Evolutionary conservation across 2,329 filamentous ascomycete genomes (phyloP).

Genomic region (Juglanconis sp.): DNA sequence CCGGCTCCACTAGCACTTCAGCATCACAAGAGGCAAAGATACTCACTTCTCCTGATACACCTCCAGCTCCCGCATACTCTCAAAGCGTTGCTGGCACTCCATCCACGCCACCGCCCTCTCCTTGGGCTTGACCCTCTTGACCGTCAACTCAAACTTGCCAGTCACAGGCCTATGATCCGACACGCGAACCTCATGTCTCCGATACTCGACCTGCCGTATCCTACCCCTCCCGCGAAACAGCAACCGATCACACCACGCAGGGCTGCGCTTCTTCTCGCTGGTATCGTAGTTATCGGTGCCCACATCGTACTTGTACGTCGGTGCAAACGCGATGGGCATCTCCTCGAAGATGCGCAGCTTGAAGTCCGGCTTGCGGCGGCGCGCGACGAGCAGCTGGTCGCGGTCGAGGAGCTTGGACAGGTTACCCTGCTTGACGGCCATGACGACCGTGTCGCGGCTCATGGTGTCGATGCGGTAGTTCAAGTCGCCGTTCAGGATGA

Average conservation of each 20-base stretch:
- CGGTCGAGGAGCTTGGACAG: conserved; percentile 83
- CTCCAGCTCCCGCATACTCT: conserved; percentile 66
- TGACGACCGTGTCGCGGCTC: conserved; percentile 87
- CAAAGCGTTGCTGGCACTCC: conserved; percentile 71
- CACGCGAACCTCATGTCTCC: conserved; percentile 81
- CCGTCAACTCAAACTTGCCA: conserved; percentile 74
- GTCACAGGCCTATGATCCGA: conserved; percentile 94
- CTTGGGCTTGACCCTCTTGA: conserved; percentile 75
- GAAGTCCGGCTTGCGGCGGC: conserved; percentile 86
- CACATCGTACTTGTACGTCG: conserved; percentile 98
- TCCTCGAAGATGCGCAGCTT: conserved; percentile 88
- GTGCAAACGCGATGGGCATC: conserved; percentile 83
- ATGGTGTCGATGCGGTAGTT: conserved; percentile 99
- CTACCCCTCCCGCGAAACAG: conserved; percentile 80
- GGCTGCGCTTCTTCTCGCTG: conserved; percentile 88
- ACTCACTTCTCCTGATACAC: conserved; percentile 75
- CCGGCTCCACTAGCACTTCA: background rate
- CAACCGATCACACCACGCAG: conserved; percentile 94
- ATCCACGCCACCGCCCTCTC: conserved; percentile 67
- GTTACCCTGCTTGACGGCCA: conserved; percentile 77
- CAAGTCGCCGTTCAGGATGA: conserved; percentile 89
- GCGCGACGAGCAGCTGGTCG: conserved; percentile 86
- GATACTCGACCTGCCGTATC: conserved; percentile 84
- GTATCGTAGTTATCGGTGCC: conserved; percentile 92
- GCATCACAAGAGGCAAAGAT: background rate